Conservation (phyloP, 768 basidiomycete species). For the Lentinula edodes region DNA sequence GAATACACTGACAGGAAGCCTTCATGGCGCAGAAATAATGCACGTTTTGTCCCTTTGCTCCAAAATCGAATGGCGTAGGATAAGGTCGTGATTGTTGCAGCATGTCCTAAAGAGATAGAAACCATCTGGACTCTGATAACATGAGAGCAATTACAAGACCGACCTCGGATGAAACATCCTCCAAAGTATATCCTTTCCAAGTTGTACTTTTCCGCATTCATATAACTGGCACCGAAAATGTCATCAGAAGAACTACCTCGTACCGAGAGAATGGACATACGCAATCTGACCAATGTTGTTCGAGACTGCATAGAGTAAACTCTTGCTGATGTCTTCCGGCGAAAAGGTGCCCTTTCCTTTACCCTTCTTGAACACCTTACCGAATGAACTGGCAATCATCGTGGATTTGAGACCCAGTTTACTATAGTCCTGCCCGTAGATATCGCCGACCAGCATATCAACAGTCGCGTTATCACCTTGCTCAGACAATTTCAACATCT, state of each 20-base stretch:
- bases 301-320: conserved; percentile 91
- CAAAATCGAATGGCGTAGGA: conserved; percentile 99
- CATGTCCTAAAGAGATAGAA: conserved; percentile 59
- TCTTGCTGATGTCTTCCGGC: conserved; percentile 91
- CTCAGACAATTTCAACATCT: conserved; percentile 95
- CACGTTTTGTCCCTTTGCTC: conserved; percentile 96
- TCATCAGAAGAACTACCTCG: background rate
- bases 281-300: conserved; percentile 99
- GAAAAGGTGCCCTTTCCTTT: conserved; percentile 74
- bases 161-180: conserved; percentile 97
- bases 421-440: conserved; percentile 97
- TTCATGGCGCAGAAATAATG: conserved; percentile 95
- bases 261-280: conserved; percentile 46
- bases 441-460: conserved; percentile 99
- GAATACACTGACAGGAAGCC: conserved; percentile 82
- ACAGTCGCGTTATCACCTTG: conserved; percentile 88
- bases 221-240: conserved; percentile 55
- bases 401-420: conserved; percentile 95
- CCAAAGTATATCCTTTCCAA: conserved; percentile 98
- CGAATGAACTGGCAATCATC: conserved; percentile 97
- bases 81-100: conserved; percentile 93
- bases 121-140: conserved; percentile 12
- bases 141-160: background rate
- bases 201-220: conserved; percentile 99
- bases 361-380: conserved; percentile 94